Evolutionary conservation across 2,329 filamentous ascomycete species (phyloP).

Genomic region (Alternaria gansuensis): DNA sequence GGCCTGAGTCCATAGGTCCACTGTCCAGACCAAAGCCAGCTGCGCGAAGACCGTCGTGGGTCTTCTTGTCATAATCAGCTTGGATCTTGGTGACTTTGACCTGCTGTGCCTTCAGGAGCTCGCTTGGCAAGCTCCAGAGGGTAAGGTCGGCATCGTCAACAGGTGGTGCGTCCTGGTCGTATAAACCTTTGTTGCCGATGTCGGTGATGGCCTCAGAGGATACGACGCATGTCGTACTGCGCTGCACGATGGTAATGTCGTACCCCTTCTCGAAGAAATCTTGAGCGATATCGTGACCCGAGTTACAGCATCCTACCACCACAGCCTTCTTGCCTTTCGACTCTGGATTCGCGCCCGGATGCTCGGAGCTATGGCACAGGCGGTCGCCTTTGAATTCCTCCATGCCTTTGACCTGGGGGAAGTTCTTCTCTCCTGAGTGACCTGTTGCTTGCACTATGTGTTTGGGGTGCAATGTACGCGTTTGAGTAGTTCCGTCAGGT

Average conservation of each 20-base stretch:
- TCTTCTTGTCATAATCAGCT: constrained; percentile 47
- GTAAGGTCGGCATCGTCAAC: constrained; percentile 42
- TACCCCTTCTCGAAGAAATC: constrained; percentile 57
- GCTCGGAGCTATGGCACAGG: constrained; percentile 45
- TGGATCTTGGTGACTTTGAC: constrained; percentile 38
- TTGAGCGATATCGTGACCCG: constrained; percentile 60
- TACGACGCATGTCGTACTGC: constrained; percentile 54
- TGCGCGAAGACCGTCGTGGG: constrained; percentile 54
- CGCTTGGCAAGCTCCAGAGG: constrained; percentile 49
- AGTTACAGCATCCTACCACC: constrained; percentile 60
- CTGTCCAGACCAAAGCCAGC: constrained; percentile 56
- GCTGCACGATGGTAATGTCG: constrained; percentile 59
- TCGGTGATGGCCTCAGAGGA: constrained; percentile 39
- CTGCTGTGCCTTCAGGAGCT: constrained; percentile 45
- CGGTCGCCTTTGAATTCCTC: constrained; percentile 51
- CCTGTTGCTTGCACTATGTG: constrained; percentile 47
- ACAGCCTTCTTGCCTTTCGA: constrained; percentile 55
- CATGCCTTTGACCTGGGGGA: constrained; percentile 44
- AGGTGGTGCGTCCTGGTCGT: constrained; percentile 42
- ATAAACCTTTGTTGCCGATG: constrained; percentile 43
- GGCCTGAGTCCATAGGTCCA: constrained; percentile 41
- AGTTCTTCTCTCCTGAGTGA: constrained; percentile 47
- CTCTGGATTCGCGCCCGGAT: constrained; percentile 45
- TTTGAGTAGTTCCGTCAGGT: constrained; percentile 32
- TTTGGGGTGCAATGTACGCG: constrained; percentile 39